Evolutionary conservation across 352 stramenopile genomes (phyloP), one percentile per base, ranked within the genome.

Genomic region (Pythium utonaiense): DNA sequence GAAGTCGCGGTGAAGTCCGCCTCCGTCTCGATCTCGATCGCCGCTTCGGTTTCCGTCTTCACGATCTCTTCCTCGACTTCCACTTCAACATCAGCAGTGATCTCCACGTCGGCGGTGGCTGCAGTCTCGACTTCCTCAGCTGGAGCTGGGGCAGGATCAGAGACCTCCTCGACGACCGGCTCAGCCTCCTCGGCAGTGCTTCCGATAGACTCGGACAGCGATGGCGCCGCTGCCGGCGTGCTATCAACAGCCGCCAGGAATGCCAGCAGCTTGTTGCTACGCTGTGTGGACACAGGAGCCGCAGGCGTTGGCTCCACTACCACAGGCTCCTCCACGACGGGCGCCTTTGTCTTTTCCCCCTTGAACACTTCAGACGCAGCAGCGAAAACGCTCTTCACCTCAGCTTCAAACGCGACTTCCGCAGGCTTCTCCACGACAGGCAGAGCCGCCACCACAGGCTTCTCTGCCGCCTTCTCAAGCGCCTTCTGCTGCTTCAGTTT

Each of bases 381-480:
- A 0, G 36, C 10, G 14, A 36, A 28, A 27, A 33, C 51, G 31
- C 34, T 28, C 41, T 72, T 34, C 7, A 48, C 34, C 33, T 66
- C 57, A 8, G 64, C 61, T 55, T 56, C 38, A 6, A 38, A 33
- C 40, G 19, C 27, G n/a, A 70, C 60, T 0, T 50, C 53, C 3
- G 53, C 68, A 9, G 62, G 41, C 34, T 42, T 56, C 28, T 78
- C 61, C 31, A 22, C 30, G 5, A 30, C 53, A 12, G 57, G 57
- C 28, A 58, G 57, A 28, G 57, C 40, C 5, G 25, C 40, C 28
- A 33, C 28, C 5, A 33, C 68, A 9, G 62, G 41, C 34, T 42
- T 56, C 28, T 78, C 61, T 21, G 16, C 17, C 3, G 19, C 53
- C 28, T 64, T 64, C 49, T 64, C 40, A 2, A 47, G 16, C 3